Base-by-base conservation (phyloP, 768 basidiomycete species). In the Mycena maculata region DNA sequence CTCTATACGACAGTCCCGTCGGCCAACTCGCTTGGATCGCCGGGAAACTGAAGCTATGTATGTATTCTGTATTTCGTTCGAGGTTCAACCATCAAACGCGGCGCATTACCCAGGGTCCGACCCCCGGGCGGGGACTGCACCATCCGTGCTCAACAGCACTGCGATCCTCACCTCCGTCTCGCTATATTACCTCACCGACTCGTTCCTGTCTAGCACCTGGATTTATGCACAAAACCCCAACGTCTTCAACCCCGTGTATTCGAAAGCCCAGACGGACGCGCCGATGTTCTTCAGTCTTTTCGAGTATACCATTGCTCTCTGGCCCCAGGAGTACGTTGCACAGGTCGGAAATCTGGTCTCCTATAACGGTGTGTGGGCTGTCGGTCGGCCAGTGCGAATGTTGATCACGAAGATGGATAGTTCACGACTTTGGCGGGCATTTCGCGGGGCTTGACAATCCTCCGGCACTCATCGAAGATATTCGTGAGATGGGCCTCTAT, bases 21-120 rank as follows among this genome's bases (percentile, higher is more conserved):
- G 63, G 56, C 2, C 49, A 45, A 13, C 49, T 65, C 2, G 38
- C 56, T 2, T 49, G 57, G 56, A 59, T 52, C 3, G 64, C 30
- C n/a, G 41, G 8, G 22, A 44, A 66, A 54, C 22, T 68, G 22
- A 55, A 63, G 18, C 36, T 28, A 7, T 63, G 62, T 73, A 60
- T 62, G 61, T 20, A 59, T 75, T 23, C 47, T 47, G 20, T 67
- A 72, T 48, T 71, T 57, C 50, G 71, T 71, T 4, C 54, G 4
- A 4, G 18, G 2, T 12, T 8, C 23, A 15, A 8, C 15, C 16
- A 48, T 30, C 27, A 13, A 20, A 8, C 49, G 28, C 7, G 8
- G 68, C 20, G 44, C 67, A 36, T 68, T 67, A 28, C 58, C 72
- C 44, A 49, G 48, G 27, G 28, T 49, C 48, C 27, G 48, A 49